Conservation (phyloP, 169 alveolate species). For the Plasmodium coatneyi region DNA sequence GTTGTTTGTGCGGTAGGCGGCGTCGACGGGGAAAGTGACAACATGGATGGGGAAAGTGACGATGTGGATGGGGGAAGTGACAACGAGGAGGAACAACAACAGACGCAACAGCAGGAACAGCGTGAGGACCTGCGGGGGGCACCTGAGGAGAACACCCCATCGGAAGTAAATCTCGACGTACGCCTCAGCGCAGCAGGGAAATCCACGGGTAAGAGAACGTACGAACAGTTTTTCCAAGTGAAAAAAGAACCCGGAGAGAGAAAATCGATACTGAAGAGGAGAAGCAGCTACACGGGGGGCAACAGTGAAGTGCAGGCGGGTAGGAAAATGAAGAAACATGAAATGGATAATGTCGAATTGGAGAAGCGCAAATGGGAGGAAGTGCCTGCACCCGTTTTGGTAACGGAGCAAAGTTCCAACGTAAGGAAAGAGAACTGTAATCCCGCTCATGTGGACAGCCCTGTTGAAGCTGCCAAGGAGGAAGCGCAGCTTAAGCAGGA, state of each 20-base stretch:
- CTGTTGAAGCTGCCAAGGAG: neutral
- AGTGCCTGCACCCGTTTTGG: neutral
- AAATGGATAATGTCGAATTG: neutral
- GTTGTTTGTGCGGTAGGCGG: neutral
- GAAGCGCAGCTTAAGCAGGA: neutral
- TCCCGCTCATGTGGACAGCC: neutral
- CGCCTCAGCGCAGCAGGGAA: neutral
- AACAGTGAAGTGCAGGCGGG: neutral
- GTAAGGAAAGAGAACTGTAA: neutral
- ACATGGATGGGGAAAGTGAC: neutral
- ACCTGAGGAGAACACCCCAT: neutral
- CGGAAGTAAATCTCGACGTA: neutral
- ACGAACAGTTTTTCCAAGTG: neutral
- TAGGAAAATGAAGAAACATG: neutral
- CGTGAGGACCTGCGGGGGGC: neutral
- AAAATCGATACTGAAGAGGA: slow-evolving; percentile 2
- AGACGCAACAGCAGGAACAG: neutral
- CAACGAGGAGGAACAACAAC: neutral
- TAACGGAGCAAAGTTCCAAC: neutral
- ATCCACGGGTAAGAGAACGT: slow-evolving; percentile 1
- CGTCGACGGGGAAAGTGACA: neutral
- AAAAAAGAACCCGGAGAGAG: slow-evolving; percentile 1
- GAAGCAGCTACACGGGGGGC: neutral
- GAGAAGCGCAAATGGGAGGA: neutral
- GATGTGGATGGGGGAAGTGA: neutral